Conservation (phyloP, 257 asterid species). For the Przewalskia tangutica region DNA sequence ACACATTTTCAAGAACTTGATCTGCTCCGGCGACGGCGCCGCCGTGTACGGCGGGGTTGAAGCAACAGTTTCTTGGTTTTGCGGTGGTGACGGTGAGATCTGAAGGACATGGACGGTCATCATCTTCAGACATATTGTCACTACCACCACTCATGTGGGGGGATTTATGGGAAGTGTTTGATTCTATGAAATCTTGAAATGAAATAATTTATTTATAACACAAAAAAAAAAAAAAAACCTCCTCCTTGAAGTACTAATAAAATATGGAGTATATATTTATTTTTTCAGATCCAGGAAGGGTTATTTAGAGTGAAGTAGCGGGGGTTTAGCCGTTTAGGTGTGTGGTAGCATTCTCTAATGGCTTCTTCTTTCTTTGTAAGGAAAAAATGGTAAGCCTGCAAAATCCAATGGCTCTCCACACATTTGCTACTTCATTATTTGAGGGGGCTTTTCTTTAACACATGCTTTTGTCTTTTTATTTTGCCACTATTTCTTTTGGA, state of each 20-base stretch:
- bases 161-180: constrained; percentile 5
- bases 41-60: not conserved
- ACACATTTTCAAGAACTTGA: constrained; percentile 41
- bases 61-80: constrained; percentile 12
- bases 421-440: constrained; percentile 6
- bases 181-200: not conserved
- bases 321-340: not conserved
- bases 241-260: not conserved
- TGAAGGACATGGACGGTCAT: constrained; percentile 24
- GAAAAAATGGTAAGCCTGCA: constrained; percentile 1
- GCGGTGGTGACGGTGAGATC: constrained; percentile 15
- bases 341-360: not conserved
- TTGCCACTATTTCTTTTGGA: no score
- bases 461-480: constrained; percentile 8
- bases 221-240: not conserved
- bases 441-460: constrained; percentile 7
- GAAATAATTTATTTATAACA: not conserved
- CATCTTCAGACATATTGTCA: constrained; percentile 7
- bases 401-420: constrained; percentile 2
- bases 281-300: not conserved
- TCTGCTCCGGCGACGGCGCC: not conserved
- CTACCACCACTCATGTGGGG: constrained; percentile 19
- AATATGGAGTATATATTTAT: not conserved
- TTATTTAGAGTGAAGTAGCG: not conserved
- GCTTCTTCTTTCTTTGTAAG: not conserved